Percentiles rank a stretch among this genome's conserved stretches.
These are phyloP conservation scores for Parasitella parasitica DNA, from an alignment of 371 early-diverging fungal species.

Conservation along the genomic window DNA sequence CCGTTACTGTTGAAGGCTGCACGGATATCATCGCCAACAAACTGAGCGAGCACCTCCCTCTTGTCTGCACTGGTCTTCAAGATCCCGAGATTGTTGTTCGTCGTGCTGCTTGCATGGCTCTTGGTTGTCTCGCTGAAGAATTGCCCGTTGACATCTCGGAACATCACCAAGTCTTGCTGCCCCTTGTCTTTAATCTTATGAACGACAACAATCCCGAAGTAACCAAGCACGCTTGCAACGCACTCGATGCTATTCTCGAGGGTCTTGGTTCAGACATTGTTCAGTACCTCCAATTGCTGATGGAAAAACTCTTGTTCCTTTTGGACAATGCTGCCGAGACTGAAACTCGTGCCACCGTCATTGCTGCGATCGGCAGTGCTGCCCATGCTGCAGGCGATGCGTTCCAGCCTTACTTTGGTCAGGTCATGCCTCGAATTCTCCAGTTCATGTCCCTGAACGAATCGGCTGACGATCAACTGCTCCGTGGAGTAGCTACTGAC, in stretches of 20 bases:
- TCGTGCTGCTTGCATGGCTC: slow-evolving; percentile 83
- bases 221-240: slow-evolving; percentile 73
- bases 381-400: slow-evolving; percentile 75
- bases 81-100: slow-evolving; percentile 77
- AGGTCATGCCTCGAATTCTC: slow-evolving; percentile 68
- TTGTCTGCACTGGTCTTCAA: slow-evolving; percentile 75
- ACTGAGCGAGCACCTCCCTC: slow-evolving; percentile 67
- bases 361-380: slow-evolving; percentile 83
- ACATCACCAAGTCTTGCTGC: slow-evolving; percentile 77
- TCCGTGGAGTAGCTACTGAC: slow-evolving; percentile 85
- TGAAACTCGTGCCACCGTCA: slow-evolving; percentile 71
- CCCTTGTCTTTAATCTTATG: slow-evolving; percentile 76
- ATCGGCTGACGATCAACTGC: slow-evolving; percentile 59
- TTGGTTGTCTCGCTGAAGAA: slow-evolving; percentile 79
- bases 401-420: slow-evolving; percentile 75
- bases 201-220: slow-evolving; percentile 69
- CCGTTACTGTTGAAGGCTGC: slow-evolving; percentile 81
- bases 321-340: slow-evolving; percentile 58
- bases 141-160: slow-evolving; percentile 73
- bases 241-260: slow-evolving; percentile 82
- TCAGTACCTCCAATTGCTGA: slow-evolving; percentile 74
- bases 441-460: slow-evolving; percentile 68
- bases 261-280: slow-evolving; percentile 71
- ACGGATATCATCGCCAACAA: slow-evolving; percentile 77
- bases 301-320: slow-evolving; percentile 74